A percentile compares a stretch with the other conserved stretches of the same genome.
phyloP scores from a whole-genome alignment of 306 rosid genomes.

The Canavalia ensiformis region DNA sequence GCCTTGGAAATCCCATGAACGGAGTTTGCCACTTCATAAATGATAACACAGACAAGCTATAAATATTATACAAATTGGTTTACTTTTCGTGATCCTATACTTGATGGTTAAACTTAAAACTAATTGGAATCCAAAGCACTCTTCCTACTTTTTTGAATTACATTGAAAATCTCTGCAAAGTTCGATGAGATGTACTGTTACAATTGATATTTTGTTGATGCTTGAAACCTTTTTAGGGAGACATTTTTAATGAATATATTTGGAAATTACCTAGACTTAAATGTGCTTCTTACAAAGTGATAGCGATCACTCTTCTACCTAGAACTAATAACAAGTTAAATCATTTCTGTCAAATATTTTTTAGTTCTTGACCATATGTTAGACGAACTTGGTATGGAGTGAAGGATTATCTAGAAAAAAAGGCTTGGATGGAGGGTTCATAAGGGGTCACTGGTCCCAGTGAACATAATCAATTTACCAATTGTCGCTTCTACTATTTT shows the following conservation, averaged over 20 bases:
- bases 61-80: slow-evolving; percentile 16
- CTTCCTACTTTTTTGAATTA: background rate
- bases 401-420: too few species aligned
- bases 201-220: slow-evolving; percentile 24
- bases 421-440: too few species aligned
- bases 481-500: background rate
- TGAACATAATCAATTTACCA: too few species aligned
- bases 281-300: background rate
- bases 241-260: background rate
- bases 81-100: background rate
- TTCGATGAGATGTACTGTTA: background rate
- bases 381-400: too few species aligned
- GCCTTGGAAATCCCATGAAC: too few species aligned
- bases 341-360: background rate
- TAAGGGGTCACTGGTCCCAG: too few species aligned
- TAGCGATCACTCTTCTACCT: slow-evolving; percentile 2
- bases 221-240: background rate
- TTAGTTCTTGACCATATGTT: too few species aligned
- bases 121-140: slow-evolving; percentile 3
- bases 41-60: too few species aligned
- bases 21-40: too few species aligned
- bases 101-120: slow-evolving; percentile 10
- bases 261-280: background rate
- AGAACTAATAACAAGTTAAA: background rate
- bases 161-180: slow-evolving; percentile 2